Conservation (phyloP, 2,329 filamentous ascomycete species). For the Aspergillus sp. region DNA sequence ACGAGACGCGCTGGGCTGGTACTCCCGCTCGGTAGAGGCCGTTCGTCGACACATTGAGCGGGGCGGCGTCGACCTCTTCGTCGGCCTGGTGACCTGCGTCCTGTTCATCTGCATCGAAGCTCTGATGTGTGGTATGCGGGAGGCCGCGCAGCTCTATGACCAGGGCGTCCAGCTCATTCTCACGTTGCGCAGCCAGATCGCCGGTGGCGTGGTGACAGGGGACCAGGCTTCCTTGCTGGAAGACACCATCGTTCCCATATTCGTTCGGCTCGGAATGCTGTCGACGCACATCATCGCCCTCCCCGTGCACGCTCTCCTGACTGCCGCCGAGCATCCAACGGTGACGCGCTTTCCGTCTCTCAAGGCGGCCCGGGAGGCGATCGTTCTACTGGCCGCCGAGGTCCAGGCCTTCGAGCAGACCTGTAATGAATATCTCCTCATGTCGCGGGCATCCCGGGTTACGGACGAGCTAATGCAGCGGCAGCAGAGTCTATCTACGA, state of each 20-base stretch:
- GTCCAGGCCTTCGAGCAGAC: conserved; percentile 21
- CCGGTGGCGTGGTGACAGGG: conserved; percentile 9
- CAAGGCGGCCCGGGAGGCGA: conserved; percentile 24
- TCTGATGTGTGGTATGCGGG: conserved; percentile 23
- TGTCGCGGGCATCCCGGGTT: conserved; percentile 9
- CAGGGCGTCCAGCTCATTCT: conserved; percentile 27
- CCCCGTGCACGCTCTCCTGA: conserved; percentile 8
- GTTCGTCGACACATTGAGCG: conserved; percentile 25
- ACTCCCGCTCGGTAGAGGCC: conserved; percentile 29
- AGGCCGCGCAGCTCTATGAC: conserved; percentile 26
- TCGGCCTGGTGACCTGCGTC: conserved; percentile 31
- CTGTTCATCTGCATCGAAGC: conserved; percentile 36
- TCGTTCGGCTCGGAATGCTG: conserved; percentile 27
- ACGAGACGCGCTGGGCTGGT: conserved; percentile 31
- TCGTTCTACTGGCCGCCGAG: conserved; percentile 25
- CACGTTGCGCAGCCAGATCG: conserved; percentile 18
- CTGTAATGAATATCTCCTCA: conserved; percentile 19
- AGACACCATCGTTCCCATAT: conserved; percentile 28
- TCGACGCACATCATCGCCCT: background rate
- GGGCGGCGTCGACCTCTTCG: conserved; percentile 22
- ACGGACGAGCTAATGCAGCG: conserved; percentile 12
- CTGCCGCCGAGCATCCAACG: background rate
- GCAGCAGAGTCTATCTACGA: conserved; percentile 15
- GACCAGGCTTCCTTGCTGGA: conserved; percentile 22
- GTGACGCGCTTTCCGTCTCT: conserved; percentile 8